Evolutionary conservation across 306 rosid species (phyloP).

Genomic region (Acmispon strigosus): DNA sequence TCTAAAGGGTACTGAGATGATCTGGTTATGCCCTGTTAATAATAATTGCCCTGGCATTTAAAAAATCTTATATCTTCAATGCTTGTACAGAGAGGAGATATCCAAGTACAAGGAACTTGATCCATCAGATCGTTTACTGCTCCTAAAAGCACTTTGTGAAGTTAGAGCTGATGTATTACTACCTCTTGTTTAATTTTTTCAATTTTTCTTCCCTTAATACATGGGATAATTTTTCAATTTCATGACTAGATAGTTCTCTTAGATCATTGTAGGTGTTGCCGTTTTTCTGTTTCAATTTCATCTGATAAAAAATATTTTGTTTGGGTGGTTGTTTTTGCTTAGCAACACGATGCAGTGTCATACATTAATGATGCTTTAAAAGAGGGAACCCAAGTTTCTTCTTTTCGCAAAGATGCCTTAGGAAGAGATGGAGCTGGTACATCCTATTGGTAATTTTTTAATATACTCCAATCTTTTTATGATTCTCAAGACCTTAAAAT

Average conservation of each 20-base stretch:
- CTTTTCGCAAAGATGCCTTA: conserved; percentile 57
- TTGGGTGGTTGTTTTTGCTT: conserved; percentile 25
- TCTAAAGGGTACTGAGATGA: conserved; percentile 59
- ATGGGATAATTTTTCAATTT: not conserved
- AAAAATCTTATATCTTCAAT: conserved; percentile 13
- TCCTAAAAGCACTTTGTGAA: conserved; percentile 88
- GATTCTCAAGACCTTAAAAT: not conserved
- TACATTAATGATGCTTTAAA: conserved; percentile 65
- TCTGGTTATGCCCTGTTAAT: not conserved
- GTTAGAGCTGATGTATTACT: conserved; percentile 65
- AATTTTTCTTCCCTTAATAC: not conserved
- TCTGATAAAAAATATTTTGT: not conserved
- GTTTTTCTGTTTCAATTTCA: not conserved
- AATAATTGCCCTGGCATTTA: not conserved
- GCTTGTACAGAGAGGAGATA: conserved; percentile 73
- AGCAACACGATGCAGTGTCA: conserved; percentile 74
- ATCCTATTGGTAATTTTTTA: conserved; percentile 56
- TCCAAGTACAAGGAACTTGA: conserved; percentile 59
- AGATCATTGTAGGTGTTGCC: not conserved
- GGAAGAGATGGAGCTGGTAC: conserved; percentile 57
- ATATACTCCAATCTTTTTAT: not conserved
- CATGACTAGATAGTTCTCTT: not conserved
- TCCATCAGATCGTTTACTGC: conserved; percentile 57
- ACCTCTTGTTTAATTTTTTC: conserved; percentile 12
- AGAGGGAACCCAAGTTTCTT: conserved; percentile 59